Evolutionary conservation across 1,284 basidiomycete species (phyloP).

Genomic region (Wolfiporia cocos): DNA sequence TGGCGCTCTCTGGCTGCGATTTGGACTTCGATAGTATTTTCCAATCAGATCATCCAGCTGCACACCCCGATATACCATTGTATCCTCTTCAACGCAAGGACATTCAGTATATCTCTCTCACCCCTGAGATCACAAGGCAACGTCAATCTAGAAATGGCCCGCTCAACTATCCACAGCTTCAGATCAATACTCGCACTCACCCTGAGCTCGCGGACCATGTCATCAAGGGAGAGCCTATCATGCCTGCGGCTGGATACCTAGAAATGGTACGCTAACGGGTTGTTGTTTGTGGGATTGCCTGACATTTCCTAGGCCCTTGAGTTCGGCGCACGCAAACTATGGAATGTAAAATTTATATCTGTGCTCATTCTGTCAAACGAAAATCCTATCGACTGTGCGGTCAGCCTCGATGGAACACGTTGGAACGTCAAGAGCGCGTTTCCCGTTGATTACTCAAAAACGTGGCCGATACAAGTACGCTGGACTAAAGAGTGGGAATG

Average conservation of each 20-base stretch:
- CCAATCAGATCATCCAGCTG: background rate
- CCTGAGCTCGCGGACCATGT: background rate
- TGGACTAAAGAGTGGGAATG: background rate
- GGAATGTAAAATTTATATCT: conserved; percentile 19
- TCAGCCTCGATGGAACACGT: conserved; percentile 21
- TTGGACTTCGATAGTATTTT: conserved; percentile 13
- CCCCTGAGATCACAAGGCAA: conserved; percentile 11
- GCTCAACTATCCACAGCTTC: conserved; percentile 27
- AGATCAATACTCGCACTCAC: too few species aligned
- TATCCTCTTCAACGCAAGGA: conserved; percentile 16
- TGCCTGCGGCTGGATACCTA: conserved; percentile 31
- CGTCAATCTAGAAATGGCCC: conserved; percentile 25
- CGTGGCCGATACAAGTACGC: conserved; percentile 4
- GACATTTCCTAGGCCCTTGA: conserved; percentile 13
- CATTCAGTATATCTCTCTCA: conserved; percentile 8
- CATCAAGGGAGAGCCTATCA: background rate
- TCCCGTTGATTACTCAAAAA: conserved; percentile 1
- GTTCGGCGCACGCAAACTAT: conserved; percentile 18
- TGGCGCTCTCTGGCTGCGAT: conserved; percentile 10
- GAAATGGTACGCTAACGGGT: conserved; percentile 40
- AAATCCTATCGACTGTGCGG: conserved; percentile 20
- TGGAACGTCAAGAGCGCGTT: conserved; percentile 22
- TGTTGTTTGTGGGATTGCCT: too few species aligned
- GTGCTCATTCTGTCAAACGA: conserved; percentile 24
- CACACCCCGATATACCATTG: background rate